Conservation (phyloP, 2,329 filamentous ascomycete genomes). For the Chaetomium strumarium region DNA sequence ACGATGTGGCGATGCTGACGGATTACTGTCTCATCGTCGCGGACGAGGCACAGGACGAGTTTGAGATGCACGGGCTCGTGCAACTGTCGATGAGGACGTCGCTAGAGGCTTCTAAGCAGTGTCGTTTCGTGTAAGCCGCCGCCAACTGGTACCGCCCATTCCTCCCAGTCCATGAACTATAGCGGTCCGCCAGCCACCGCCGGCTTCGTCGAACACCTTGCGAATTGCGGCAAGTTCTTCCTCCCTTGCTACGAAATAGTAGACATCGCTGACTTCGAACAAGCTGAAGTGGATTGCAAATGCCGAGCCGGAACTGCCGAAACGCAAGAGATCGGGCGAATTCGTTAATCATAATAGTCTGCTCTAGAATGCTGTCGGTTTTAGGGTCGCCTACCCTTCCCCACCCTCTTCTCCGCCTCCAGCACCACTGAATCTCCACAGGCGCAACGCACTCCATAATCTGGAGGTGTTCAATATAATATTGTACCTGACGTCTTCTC, state of each 20-base stretch:
- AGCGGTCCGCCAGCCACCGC: not conserved
- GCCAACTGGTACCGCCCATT: slow-evolving; percentile 9
- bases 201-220: slow-evolving; percentile 1
- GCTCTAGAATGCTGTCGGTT: not conserved
- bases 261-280: not conserved
- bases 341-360: not conserved
- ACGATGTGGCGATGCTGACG: slow-evolving; percentile 31
- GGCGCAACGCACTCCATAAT: not conserved
- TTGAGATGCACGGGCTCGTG: slow-evolving; percentile 40
- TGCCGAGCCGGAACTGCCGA: not conserved
- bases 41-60: slow-evolving; percentile 21
- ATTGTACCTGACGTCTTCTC: slow-evolving; percentile 21
- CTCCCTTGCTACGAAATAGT: slow-evolving; percentile 5
- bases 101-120: slow-evolving; percentile 28
- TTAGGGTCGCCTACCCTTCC: slow-evolving; percentile 4
- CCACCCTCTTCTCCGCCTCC: not conserved
- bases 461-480: slow-evolving; percentile 7
- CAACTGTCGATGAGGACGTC: slow-evolving; percentile 34
- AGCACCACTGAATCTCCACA: not conserved
- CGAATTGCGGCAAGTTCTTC: slow-evolving; percentile 7
- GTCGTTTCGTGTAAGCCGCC: slow-evolving; percentile 1
- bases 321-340: not conserved
- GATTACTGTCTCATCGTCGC: slow-evolving; percentile 33
- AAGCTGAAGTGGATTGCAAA: slow-evolving; percentile 1
- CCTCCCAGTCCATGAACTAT: slow-evolving; percentile 8